Percentiles rank a stretch among this genome's conserved stretches.
phyloP scores from a whole-genome alignment of 371 early-diverging fungal genomes.

The Haplosporangium sp. region DNA sequence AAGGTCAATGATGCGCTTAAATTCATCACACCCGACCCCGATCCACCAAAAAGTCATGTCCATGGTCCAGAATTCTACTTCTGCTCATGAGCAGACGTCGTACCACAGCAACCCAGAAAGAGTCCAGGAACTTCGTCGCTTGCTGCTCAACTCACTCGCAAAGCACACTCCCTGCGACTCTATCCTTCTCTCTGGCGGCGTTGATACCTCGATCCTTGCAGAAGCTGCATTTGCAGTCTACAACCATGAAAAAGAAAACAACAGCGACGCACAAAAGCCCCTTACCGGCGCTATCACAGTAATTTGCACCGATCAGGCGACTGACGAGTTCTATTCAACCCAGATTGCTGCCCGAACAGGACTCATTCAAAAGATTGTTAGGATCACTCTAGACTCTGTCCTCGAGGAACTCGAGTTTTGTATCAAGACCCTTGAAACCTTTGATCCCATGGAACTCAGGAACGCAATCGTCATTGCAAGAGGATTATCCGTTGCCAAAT shows the following conservation, averaged over 20 bases:
- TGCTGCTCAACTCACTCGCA: constrained; percentile 47
- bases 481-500: constrained; percentile 56
- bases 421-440: constrained; percentile 60
- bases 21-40: no score
- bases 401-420: constrained; percentile 54
- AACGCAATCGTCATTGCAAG: constrained; percentile 63
- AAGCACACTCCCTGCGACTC: constrained; percentile 58
- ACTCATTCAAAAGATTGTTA: constrained; percentile 56
- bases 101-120: constrained; percentile 36
- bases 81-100: background rate
- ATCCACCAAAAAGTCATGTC: no score
- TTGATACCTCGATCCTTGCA: constrained; percentile 68
- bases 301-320: constrained; percentile 56
- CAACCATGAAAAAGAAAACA: constrained; percentile 12
- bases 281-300: constrained; percentile 41
- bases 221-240: constrained; percentile 54
- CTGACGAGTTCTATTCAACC: constrained; percentile 60
- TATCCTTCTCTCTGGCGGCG: constrained; percentile 67
- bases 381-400: constrained; percentile 50
- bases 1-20: no score
- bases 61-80: no score
- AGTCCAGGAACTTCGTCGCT: constrained; percentile 38
- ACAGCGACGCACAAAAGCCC: constrained; percentile 10
- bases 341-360: constrained; percentile 56
- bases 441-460: constrained; percentile 73